These are phyloP conservation scores for Leptographium wingfieldii DNA, from an alignment of 2,329 filamentous ascomycete genomes.

Conservation along the genomic window DNA sequence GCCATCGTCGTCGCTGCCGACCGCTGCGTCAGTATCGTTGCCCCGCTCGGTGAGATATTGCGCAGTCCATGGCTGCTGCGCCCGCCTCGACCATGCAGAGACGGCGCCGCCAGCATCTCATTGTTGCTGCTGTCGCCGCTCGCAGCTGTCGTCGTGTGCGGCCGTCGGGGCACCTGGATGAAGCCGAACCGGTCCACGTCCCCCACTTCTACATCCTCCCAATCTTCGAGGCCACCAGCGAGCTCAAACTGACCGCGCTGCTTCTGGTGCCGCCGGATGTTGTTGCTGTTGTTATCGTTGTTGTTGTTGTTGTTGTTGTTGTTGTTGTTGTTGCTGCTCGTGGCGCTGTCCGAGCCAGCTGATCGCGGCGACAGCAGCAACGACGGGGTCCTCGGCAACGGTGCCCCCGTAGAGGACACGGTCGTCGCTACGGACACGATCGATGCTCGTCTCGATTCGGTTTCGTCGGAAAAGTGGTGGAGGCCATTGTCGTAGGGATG, in stretches of 20 bases:
- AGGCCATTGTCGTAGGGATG: background rate
- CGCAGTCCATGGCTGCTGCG: background rate
- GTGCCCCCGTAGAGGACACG: background rate
- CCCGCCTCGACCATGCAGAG: background rate
- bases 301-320: background rate
- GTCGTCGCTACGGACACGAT: background rate
- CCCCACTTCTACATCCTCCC: slow-evolving; percentile 48
- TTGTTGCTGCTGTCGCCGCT: background rate
- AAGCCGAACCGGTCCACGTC: slow-evolving; percentile 59
- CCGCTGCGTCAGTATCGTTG: slow-evolving; percentile 42
- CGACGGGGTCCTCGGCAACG: background rate
- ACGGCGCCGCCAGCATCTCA: background rate
- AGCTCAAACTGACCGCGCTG: slow-evolving; percentile 30
- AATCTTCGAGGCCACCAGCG: slow-evolving; percentile 51
- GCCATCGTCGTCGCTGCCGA: slow-evolving; percentile 3
- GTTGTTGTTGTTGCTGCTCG: background rate
- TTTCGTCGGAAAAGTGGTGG: background rate
- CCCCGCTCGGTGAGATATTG: background rate
- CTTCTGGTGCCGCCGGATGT: background rate
- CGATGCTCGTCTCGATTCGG: background rate
- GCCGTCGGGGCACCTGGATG: slow-evolving; percentile 31
- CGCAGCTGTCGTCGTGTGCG: slow-evolving; percentile 17
- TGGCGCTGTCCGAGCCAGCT: background rate
- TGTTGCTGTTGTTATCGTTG: background rate
- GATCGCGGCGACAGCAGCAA: background rate